Conservation (phyloP, 768 basidiomycete genomes). For the Rubroboletus pulcherrimus region DNA sequence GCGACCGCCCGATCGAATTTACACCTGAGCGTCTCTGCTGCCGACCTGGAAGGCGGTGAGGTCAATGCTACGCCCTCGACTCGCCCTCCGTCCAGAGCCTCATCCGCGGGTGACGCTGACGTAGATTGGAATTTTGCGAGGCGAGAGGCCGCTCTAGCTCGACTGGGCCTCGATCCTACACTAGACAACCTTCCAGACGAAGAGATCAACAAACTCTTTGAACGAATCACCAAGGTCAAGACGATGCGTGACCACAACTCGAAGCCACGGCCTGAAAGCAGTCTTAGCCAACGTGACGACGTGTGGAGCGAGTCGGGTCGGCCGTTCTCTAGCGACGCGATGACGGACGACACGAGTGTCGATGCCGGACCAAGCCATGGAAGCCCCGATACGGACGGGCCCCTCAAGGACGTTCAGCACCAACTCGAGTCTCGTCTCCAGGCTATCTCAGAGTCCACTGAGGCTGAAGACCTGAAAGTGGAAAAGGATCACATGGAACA, state of each 20-base stretch:
- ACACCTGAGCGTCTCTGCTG: constrained; percentile 60
- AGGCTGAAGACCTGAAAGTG: constrained; percentile 81
- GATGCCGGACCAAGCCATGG: constrained; percentile 56
- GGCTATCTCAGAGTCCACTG: constrained; percentile 60
- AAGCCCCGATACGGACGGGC: constrained; percentile 64
- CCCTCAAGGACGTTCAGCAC: constrained; percentile 67
- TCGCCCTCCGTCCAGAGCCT: constrained; percentile 76
- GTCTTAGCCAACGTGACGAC: constrained; percentile 81
- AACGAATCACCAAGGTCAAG: constrained; percentile 92
- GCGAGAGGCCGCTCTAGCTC: constrained; percentile 86
- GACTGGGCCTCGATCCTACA: constrained; percentile 82
- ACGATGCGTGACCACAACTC: constrained; percentile 77
- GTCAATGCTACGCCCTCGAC: constrained; percentile 43
- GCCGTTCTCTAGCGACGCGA: constrained; percentile 69
- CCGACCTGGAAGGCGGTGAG: constrained; percentile 55
- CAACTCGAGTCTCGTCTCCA: constrained; percentile 69
- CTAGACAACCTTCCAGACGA: constrained; percentile 93
- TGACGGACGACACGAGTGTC: constrained; percentile 86
- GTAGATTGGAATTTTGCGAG: constrained; percentile 98
- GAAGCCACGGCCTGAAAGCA: constrained; percentile 85
- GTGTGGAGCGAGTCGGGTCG: constrained; percentile 88
- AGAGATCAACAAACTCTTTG: constrained; percentile 89
- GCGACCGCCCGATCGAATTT: constrained; percentile 69
- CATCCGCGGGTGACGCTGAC: constrained; percentile 61
- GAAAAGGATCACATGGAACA: constrained; percentile 94